These are phyloP conservation scores for Russula lepida DNA, from an alignment of 768 basidiomycete genomes.

Conservation along the genomic window DNA sequence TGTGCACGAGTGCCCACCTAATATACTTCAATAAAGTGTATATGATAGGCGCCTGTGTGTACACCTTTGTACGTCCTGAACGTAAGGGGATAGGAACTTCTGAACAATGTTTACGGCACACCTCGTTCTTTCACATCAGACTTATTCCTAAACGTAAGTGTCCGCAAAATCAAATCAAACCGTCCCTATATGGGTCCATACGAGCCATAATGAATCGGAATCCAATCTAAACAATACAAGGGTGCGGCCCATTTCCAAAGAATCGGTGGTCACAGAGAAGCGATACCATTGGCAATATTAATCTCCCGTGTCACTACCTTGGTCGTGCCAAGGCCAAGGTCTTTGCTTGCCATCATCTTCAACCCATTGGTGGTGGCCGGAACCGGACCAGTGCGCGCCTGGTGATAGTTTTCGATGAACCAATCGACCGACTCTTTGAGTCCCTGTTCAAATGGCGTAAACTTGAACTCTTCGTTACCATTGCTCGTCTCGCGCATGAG, in stretches of 20 bases:
- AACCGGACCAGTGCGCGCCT: background rate
- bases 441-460: background rate
- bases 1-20: too few relatives aligned
- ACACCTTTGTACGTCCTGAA: background rate
- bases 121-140: background rate
- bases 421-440: background rate
- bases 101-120: background rate
- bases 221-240: background rate
- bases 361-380: background rate
- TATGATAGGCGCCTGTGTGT: background rate
- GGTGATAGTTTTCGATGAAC: background rate
- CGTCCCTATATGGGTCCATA: background rate
- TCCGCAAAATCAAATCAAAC: background rate
- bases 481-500: background rate
- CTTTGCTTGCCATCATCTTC: background rate
- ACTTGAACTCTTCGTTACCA: background rate
- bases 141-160: background rate
- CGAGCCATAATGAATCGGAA: background rate
- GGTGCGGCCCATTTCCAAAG: background rate
- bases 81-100: background rate
- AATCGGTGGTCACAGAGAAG: background rate
- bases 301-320: background rate
- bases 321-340: background rate
- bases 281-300: background rate
- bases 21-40: too few relatives aligned